Base-by-base conservation (phyloP, 805 yeast species). In the Soucietia sequanensis region DNA sequence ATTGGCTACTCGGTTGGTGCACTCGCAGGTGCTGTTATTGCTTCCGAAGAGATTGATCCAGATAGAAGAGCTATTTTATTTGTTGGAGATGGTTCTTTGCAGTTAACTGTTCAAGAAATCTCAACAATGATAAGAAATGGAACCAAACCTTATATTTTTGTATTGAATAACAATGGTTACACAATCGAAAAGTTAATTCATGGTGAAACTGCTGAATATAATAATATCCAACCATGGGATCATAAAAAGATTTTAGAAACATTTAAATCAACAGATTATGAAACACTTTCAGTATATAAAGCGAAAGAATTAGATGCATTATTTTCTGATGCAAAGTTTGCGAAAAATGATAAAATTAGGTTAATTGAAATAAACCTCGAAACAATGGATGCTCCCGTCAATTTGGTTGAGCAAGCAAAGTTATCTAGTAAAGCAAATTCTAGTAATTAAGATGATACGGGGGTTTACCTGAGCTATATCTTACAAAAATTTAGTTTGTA, bases 11-110 rank as follows among this genome's bases (percentile, higher is more conserved):
- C 65, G 2, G 65, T 60, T 9, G 67, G 67, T 14, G 54, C 65
- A 18, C 44, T 60, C 6, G 48, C 52, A 24, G 67, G 67, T 24
- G 67, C 67, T 6, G 62, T 47, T 1, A 47, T 48, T 36, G 67
- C 65, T 9, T 62, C 65, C 12, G 54, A 54, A 34, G 67, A 60
- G 27, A 31, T 51, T 26, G 62, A 52, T 34, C 62, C 64, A 9
- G 29, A 36, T 23, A 54, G 57, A 48, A 52, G 70, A 50, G 68
- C 61, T 31, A 51, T 64, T 26, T 49, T 64, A 41, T 63, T 64
- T 37, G 65, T 63, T n/a, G 70, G 70, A 29, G 70, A 64, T 43
- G 70, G 70, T 29, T 62, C 70, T 10, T 60, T 64, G 48, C 70
- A 64, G 37, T 54, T 63, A 38, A 62, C 69, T 2, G 67, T 60